These are phyloP conservation scores for Pichia deserticola DNA, from an alignment of 805 yeast species.

Conservation along the genomic window DNA sequence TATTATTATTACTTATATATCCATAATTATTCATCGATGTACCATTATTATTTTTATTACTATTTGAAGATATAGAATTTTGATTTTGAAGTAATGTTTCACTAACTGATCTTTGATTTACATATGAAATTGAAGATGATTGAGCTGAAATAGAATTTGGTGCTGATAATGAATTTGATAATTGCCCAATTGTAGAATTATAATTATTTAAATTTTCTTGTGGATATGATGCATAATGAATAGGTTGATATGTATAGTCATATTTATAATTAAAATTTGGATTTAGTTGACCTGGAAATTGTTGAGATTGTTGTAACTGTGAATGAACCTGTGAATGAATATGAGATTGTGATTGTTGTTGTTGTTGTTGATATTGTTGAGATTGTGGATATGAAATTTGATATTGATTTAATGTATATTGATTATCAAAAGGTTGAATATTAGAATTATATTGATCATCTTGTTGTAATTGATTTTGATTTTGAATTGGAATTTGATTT, in stretches of 20 bases:
- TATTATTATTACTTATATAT: not conserved
- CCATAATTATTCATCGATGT: no score
- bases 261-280: not conserved
- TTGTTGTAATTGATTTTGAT: not conserved
- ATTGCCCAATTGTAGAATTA: not conserved
- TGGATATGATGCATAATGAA: not conserved
- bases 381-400: conserved; percentile 1
- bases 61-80: not conserved
- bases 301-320: conserved; percentile 7
- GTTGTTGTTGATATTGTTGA: conserved; percentile 10
- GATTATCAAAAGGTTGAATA: not conserved
- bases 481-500: conserved; percentile 7
- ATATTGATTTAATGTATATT: not conserved
- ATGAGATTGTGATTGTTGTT: conserved; percentile 2
- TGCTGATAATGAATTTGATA: not conserved
- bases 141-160: not conserved
- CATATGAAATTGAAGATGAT: not conserved
- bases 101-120: not conserved
- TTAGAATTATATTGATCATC: not conserved
- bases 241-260: not conserved
- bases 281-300: conserved; percentile 2
- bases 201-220: not conserved
- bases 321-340: not conserved
- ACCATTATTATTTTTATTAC: no score
- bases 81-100: not conserved